Evolutionary conservation across 164 flowering plant genomes (phyloP), one percentile per base, ranked within the genome.

Genomic region (Magnolia changhungtana): DNA sequence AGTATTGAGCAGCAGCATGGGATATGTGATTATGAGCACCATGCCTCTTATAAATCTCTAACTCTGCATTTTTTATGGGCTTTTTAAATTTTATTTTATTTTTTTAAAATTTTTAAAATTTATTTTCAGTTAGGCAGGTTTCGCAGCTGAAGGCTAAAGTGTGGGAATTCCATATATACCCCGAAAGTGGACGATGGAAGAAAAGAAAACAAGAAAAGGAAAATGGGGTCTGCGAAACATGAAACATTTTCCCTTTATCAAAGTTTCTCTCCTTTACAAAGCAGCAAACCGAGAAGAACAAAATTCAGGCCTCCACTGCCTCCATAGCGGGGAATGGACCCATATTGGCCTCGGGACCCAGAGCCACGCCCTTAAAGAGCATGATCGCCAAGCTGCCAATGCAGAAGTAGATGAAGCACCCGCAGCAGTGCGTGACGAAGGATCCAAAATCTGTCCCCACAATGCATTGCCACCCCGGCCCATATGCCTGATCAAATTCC

Each of bases 391-490:
- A 92, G 79, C 91, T 92, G 18, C 92, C 96, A 13, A 92, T 73
- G 76, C 82, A 72, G 73, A 92, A 94, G 78, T 91, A 76, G 78
- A 94, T 94, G 86, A 94, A 94, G 70, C 91, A 88, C 8, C 97
- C 98, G 76, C 21, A 72, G 75, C 90, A 90, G 71, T 92, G 97
- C 1, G 96, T 94, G 73, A 92, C 96, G 80, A 90, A 94, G n/a
- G 98, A 94, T 31, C 95, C 95, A 77, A 94, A 94, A 83, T 92
- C 95, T 1, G 86, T 94, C 69, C 98, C 98, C 65, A 69, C 80
- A 0, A 68, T 72, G 71, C 78, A 75, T 29, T 77, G 80, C 76
- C 82, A 72, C 67, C 77, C 84, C 1, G 64, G 63, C 59, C 91
- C 89, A 76, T 86, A 78, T 19, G 51, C 20, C 71, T 67, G 73